Evolutionary conservation across 805 yeast genomes (phyloP), one percentile per base, ranked within the genome.

Genomic region (Teunomyces funiuensis): DNA sequence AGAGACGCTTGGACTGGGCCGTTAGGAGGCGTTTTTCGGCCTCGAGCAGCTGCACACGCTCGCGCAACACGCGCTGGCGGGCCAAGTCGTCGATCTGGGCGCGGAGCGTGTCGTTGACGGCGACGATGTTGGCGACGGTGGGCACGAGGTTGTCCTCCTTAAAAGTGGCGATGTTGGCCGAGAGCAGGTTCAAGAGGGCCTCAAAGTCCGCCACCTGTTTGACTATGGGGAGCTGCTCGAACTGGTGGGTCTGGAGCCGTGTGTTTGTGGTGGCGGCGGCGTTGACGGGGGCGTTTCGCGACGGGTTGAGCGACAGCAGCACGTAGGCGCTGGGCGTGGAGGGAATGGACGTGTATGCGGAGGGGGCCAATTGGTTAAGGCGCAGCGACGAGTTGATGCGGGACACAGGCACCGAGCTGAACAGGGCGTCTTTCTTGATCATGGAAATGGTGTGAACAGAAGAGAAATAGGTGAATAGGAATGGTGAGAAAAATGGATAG

Each of bases 261-360:
- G n/a, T n/a, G n/a, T n/a, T n/a, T 14, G 30, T 9, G 33, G 15
- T 10, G 13, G 7, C 4, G 33, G n/a, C 56, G 2, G 58, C 47
- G 6, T 55, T 46, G n/a, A 52, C 54, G 2, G 66, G 65, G 7
- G 54, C 36, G 44, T 63, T 62, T 42, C 57, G 52, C 18, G 52
- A 54, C 8, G 74, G 75, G 41, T 69, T 70, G 27, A 69, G 56
- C 10, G 73, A 65, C 13, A 72, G 65, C 6, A 65, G 50, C 23
- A 64, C 63, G 43, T 66, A 65, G 6, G 54, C 44, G n/a, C 46
- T 46, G 3, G 66, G 62, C 1, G 61, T 53, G 2, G 61, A 44
- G 4, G 68, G 62, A n/a, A 54, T 54, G 6, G 69, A 57, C 4
- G 43, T 33, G 19, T 42, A 41, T 15, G 49, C 37, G 25, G 37